Conservation (phyloP, 1,139 yeast species). For the Yamadazyma trypodendri region DNA sequence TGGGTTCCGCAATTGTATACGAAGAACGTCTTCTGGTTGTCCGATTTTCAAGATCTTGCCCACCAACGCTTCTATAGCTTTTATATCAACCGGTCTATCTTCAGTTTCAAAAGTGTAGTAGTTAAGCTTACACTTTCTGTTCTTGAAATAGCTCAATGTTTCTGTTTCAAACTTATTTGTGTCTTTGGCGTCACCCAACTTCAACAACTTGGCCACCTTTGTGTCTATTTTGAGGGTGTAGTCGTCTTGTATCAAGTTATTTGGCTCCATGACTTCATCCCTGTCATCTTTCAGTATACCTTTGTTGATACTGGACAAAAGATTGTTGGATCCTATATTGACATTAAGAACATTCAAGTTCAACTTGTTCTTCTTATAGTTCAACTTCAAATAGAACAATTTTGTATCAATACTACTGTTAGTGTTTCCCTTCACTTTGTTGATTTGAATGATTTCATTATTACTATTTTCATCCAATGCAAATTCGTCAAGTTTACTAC, state of each 20-base stretch:
- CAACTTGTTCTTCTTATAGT: constrained; percentile 43
- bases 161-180: constrained; percentile 10
- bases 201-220: constrained; percentile 21
- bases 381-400: constrained; percentile 43
- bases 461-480: constrained; percentile 22
- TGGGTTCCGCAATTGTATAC: constrained; percentile 1
- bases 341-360: constrained; percentile 49
- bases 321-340: constrained; percentile 67
- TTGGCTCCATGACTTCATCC: constrained; percentile 10
- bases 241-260: constrained; percentile 9
- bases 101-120: constrained; percentile 15
- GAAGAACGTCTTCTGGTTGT: constrained; percentile 10
- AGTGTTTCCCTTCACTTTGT: constrained; percentile 44
- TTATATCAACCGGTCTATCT: constrained; percentile 67
- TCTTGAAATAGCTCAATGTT: constrained; percentile 14
- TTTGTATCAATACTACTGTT: constrained; percentile 38
- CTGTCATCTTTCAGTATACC: constrained; percentile 34
- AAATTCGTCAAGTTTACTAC: constrained; percentile 41
- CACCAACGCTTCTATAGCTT: constrained; percentile 52
- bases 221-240: constrained; percentile 6
- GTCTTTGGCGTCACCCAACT: constrained; percentile 19
- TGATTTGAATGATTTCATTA: constrained; percentile 32
- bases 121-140: constrained; percentile 10
- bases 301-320: constrained; percentile 73
- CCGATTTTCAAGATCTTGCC: constrained; percentile 34